Conservation (phyloP, 495 filamentous ascomycete genomes). For the Tetracladium setigerum region DNA sequence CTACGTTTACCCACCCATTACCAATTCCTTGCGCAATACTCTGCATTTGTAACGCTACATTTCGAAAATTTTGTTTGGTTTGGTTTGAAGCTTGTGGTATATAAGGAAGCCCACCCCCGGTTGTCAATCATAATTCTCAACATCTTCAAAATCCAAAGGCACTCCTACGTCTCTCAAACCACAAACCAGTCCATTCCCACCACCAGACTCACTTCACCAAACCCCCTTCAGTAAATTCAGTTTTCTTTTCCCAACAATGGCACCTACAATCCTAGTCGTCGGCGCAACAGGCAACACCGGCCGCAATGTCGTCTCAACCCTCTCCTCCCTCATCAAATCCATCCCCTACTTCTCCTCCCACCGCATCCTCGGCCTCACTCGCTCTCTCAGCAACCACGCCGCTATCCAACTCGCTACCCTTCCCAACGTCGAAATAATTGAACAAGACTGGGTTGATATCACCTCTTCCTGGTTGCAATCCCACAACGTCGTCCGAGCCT, state of each 20-base stretch:
- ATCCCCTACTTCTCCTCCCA: conserved; percentile 23
- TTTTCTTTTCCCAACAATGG: conserved; percentile 10
- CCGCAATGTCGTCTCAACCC: conserved; percentile 23
- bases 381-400: conserved; percentile 23
- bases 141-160: no score
- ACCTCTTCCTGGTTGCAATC: conserved; percentile 34
- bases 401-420: conserved; percentile 30
- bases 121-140: no score
- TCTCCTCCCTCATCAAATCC: conserved; percentile 26
- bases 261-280: conserved; percentile 24
- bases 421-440: conserved; percentile 31
- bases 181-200: no score
- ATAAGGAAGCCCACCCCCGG: no score
- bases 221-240: no score
- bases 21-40: no score
- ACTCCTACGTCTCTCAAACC: no score
- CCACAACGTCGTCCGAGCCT: conserved; percentile 31
- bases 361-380: conserved; percentile 34
- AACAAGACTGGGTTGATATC: conserved; percentile 37
- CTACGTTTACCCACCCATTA: no score
- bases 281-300: conserved; percentile 37
- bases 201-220: no score
- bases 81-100: no score
- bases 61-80: no score
- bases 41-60: no score